Evolutionary conservation across 2,329 filamentous ascomycete species (phyloP), one percentile per base, ranked within the genome.

Genomic region (Hirsutella thompsonii): DNA sequence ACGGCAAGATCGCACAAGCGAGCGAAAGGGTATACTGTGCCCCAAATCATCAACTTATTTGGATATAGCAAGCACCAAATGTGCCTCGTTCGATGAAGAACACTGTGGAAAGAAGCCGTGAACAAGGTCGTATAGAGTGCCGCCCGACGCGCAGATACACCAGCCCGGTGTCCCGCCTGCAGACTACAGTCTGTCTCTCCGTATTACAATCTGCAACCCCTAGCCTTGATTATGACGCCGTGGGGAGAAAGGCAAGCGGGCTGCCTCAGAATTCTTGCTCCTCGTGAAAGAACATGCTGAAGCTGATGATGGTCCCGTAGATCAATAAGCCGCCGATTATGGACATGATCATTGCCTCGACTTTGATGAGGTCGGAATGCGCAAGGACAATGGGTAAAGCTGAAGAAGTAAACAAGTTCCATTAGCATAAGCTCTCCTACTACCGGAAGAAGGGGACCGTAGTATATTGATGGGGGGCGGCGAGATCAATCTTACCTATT

Each of bases 251-350:
- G 30, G 21, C 8, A 14, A 19, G 8, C 10, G 2, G 5, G 14
- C 8, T 20, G 20, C 35, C 54, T 67, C 66, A 96, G 62, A 96
- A 98, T 54, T 96, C 92, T 58, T 94, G 84, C 60, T 96, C 88
- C 64, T 96, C 89, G 60, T 90, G 83, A 72, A 98, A 98, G 69
- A 96, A 98, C 79, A 95, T 84, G 50, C 84, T 82, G 63, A 98
- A 98, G 67, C 84, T 92, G 65, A 98, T 93, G 59, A 98, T 95
- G 38, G 92, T 98, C 43, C 87, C 86, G 65, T 98, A 98, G 60
- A 98, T 98, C 58, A 98, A 68, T 44, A 95, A 69, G 40, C 92
- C 92, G 21, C 92, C 92, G 40, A 90, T 66, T 52, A 98, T 83
- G 40, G 85, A 93, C 92, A 98, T 98, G 58, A 87, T 68, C 80